A percentile compares a stretch with the other conserved stretches of the same genome.
Evolutionary conservation across 176 grass and related monocot genomes (phyloP).

Genomic region (Carex myosuroides): DNA sequence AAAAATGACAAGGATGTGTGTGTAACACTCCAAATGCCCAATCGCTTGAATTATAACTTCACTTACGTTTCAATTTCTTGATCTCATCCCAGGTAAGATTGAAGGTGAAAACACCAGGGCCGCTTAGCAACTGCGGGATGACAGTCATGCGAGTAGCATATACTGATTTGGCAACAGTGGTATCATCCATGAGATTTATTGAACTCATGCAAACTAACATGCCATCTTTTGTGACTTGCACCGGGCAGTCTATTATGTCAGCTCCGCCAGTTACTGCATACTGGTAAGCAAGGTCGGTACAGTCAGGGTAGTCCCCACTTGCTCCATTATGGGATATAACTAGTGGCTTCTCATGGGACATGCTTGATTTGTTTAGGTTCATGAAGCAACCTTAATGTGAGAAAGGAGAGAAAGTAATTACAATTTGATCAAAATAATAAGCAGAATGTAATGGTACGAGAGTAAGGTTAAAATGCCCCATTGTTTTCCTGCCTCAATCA

Average conservation of each 20-base stretch:
- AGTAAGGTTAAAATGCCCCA: no score
- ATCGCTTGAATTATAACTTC: background rate
- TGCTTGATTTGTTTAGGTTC: slow-evolving; percentile 65
- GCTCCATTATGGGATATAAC: slow-evolving; percentile 92
- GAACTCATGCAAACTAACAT: slow-evolving; percentile 71
- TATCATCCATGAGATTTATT: slow-evolving; percentile 57
- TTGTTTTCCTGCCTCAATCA: no score
- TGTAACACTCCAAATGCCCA: background rate
- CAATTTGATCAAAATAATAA: background rate
- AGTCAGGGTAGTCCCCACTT: slow-evolving; percentile 88
- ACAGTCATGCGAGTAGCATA: slow-evolving; percentile 30
- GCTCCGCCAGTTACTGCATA: slow-evolving; percentile 66
- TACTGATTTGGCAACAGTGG: slow-evolving; percentile 56
- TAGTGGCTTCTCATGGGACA: slow-evolving; percentile 61
- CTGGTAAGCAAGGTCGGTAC: slow-evolving; percentile 86
- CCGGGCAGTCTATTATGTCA: slow-evolving; percentile 87
- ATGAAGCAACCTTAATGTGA: slow-evolving; percentile 64
- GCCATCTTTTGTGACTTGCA: slow-evolving; percentile 78
- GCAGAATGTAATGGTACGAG: background rate
- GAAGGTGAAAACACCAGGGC: slow-evolving; percentile 66
- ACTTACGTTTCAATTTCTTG: slow-evolving; percentile 68
- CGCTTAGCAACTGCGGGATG: slow-evolving; percentile 53
- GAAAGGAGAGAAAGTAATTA: slow-evolving; percentile 29
- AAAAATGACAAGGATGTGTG: background rate
- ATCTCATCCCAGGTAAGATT: slow-evolving; percentile 94